phyloP scores from a whole-genome alignment of 768 basidiomycete species.

The Tremella mesenterica region DNA sequence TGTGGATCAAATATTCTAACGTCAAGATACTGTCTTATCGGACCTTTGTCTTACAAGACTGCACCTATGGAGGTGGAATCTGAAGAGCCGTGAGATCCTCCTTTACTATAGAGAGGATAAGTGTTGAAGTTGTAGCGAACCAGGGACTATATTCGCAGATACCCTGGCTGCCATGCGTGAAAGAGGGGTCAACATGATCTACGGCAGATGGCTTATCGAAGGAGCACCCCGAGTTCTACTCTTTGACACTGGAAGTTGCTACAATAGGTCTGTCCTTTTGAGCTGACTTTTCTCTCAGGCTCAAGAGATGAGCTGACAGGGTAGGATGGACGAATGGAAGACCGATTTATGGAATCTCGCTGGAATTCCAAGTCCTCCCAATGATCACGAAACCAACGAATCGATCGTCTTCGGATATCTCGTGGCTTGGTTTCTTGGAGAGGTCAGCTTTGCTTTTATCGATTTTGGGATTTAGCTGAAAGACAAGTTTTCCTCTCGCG shows the following conservation, averaged over 20 bases:
- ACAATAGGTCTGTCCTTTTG: conserved; percentile 59
- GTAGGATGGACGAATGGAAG: conserved; percentile 89
- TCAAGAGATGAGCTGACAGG: not conserved
- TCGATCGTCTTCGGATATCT: conserved; percentile 96
- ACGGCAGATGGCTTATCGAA: conserved; percentile 97
- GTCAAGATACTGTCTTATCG: conserved; percentile 81
- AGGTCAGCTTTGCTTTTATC: conserved; percentile 52
- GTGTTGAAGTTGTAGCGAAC: conserved; percentile 50
- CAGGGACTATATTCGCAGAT: conserved; percentile 55
- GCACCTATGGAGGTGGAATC: conserved; percentile 98
- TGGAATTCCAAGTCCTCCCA: conserved; percentile 91
- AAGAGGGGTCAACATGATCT: conserved; percentile 85
- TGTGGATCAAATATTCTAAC: not conserved
- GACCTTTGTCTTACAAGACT: conserved; percentile 95
- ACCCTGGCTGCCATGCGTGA: conserved; percentile 74
- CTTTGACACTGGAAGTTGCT: conserved; percentile 86
- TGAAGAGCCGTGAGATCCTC: conserved; percentile 58
- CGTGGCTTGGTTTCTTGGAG: conserved; percentile 98
- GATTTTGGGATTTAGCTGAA: not conserved
- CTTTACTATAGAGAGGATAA: not conserved
- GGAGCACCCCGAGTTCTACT: conserved; percentile 89
- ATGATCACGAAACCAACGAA: conserved; percentile 97
- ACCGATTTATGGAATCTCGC: conserved; percentile 96
- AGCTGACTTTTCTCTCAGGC: not conserved
- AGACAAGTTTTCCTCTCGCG: conserved; percentile 50